Evolutionary conservation across 495 filamentous ascomycete genomes (phyloP).

Genomic region (Talaromyces liani): DNA sequence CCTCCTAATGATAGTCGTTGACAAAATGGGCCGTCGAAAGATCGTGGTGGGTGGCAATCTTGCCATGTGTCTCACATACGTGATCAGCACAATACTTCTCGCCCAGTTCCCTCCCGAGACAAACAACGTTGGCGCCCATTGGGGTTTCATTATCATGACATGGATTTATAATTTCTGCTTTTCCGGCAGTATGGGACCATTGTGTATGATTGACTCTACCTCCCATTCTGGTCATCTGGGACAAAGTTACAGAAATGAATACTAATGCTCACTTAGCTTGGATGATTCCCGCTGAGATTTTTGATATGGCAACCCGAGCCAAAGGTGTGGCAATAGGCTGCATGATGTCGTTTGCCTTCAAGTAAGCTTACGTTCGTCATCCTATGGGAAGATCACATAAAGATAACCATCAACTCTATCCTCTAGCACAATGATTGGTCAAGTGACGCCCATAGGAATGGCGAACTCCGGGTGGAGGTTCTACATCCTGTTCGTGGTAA

Average conservation of each 20-base stretch:
- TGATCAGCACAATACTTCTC: slow-evolving; percentile 22
- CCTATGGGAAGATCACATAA: no score
- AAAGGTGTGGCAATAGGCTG: slow-evolving; percentile 53
- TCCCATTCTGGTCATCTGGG: background rate
- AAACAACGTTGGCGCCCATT: slow-evolving; percentile 39
- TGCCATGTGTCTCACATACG: slow-evolving; percentile 42
- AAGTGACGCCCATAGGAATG: slow-evolving; percentile 48
- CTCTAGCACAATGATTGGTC: slow-evolving; percentile 48
- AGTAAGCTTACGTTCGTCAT: slow-evolving; percentile 13
- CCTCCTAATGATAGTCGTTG: background rate
- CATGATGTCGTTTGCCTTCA: slow-evolving; percentile 55
- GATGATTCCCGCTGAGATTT: slow-evolving; percentile 57
- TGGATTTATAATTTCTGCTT: slow-evolving; percentile 54
- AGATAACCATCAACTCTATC: background rate
- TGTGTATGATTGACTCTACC: background rate
- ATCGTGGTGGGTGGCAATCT: slow-evolving; percentile 49
- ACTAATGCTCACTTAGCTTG: slow-evolving; percentile 41
- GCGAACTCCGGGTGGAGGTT: slow-evolving; percentile 34
- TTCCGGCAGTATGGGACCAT: slow-evolving; percentile 21
- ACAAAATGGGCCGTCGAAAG: slow-evolving; percentile 41
- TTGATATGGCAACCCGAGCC: slow-evolving; percentile 52
- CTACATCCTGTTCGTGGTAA: slow-evolving; percentile 43
- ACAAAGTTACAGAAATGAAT: background rate
- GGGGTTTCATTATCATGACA: slow-evolving; percentile 54
- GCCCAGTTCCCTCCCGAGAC: slow-evolving; percentile 40